A percentile compares a stretch with the other conserved stretches of the same genome.
Conservation (phyloP, 2,329 filamentous ascomycete genomes). For the Aureobasidium sp. region DNA sequence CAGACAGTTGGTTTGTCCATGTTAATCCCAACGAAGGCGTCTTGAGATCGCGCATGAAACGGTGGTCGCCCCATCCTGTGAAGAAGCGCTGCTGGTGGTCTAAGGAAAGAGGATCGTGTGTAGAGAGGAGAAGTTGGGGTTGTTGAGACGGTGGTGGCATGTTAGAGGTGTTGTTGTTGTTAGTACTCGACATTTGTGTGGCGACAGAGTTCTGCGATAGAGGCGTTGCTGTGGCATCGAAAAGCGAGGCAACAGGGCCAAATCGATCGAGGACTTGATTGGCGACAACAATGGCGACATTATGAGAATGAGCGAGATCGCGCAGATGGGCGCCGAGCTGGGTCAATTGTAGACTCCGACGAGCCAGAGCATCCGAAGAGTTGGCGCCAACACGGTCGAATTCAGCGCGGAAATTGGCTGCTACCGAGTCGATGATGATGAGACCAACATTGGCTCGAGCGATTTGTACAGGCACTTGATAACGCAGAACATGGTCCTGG, state of each 20-base stretch:
- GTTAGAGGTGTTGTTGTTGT: background rate
- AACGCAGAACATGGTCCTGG: conserved; percentile 90
- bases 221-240: background rate
- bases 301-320: conserved; percentile 63
- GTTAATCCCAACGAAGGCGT: conserved; percentile 81
- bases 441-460: conserved; percentile 69
- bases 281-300: conserved; percentile 79
- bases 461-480: conserved; percentile 83
- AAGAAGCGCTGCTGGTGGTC: conserved; percentile 93
- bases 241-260: conserved; percentile 23
- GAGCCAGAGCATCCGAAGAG: conserved; percentile 49
- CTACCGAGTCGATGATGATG: conserved; percentile 82
- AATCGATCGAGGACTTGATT: conserved; percentile 96
- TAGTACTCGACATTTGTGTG: background rate
- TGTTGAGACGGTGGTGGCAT: conserved; percentile 8
- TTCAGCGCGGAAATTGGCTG: conserved; percentile 91
- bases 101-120: conserved; percentile 56
- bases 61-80: conserved; percentile 78
- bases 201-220: conserved; percentile 3
- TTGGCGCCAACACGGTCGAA: conserved; percentile 51
- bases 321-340: conserved; percentile 69
- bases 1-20: conserved; percentile 84
- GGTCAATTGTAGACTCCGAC: conserved; percentile 68
- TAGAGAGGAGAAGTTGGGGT: conserved; percentile 27
- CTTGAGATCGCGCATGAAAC: conserved; percentile 49